Percentiles rank a stretch among this genome's conserved stretches.
Conservation (phyloP, 2,329 filamentous ascomycete genomes). For the Leptographium procerum region DNA sequence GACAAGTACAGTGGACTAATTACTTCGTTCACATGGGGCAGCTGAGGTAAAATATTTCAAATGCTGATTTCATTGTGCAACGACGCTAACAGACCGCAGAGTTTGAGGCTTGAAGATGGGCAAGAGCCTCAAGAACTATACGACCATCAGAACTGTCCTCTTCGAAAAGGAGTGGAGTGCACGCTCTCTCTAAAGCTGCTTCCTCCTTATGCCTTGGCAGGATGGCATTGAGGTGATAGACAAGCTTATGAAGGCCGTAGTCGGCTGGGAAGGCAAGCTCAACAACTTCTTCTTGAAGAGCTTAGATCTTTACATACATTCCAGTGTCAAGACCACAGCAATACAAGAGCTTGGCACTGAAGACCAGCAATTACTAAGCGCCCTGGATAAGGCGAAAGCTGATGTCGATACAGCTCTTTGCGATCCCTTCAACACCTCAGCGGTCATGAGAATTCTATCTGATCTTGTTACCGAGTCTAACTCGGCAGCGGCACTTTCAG, state of each 20-base stretch:
- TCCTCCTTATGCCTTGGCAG: not conserved
- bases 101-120: not conserved
- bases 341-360: not conserved
- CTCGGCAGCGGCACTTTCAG: not conserved
- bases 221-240: not conserved
- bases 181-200: not conserved
- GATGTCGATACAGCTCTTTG: not conserved
- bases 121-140: not conserved
- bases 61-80: not conserved
- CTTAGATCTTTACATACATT: not conserved
- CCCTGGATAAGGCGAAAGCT: not conserved
- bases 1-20: not conserved
- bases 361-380: not conserved
- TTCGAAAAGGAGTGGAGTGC: not conserved
- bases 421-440: not conserved
- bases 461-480: not conserved
- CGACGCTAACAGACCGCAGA: not conserved
- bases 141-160: not conserved
- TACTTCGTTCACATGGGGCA: not conserved
- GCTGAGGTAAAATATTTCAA: not conserved
- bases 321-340: not conserved
- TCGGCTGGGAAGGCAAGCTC: not conserved
- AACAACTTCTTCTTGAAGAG: not conserved
- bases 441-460: not conserved
- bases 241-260: not conserved